Conservation (phyloP, 306 rosid species). For the Citrullus mucosospermus region DNA sequence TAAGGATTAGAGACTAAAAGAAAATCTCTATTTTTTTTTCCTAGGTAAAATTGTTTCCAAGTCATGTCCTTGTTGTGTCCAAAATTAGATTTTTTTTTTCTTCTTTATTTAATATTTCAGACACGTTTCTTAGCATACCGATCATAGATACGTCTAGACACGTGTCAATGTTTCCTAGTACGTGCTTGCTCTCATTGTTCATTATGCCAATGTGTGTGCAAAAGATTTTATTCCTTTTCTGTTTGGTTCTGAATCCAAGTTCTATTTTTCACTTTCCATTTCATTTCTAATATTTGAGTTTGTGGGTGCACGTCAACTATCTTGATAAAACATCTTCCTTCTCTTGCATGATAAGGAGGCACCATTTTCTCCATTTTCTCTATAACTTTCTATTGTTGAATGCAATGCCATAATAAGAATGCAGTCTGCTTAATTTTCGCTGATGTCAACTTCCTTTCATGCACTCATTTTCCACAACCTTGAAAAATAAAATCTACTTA, state of each 20-base stretch:
- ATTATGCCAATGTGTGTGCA: background rate
- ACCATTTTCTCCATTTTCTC: background rate
- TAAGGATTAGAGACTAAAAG: no score
- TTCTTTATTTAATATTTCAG: no score
- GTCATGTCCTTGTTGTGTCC: no score
- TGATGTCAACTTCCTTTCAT: background rate
- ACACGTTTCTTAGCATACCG: no score
- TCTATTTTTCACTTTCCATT: background rate
- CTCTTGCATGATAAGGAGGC: background rate
- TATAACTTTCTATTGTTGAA: background rate
- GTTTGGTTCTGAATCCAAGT: background rate
- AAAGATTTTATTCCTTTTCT: background rate
- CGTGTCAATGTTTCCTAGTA: no score
- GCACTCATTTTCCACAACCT: background rate
- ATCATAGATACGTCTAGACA: no score
- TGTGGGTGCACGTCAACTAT: background rate
- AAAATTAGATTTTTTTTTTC: no score
- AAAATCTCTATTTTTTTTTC: background rate
- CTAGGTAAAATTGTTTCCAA: no score
- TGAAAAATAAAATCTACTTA: background rate
- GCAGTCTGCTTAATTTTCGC: background rate
- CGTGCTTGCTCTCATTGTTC: background rate
- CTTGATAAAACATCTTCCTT: background rate
- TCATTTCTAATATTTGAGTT: background rate
- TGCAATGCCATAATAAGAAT: background rate